phyloP scores from a whole-genome alignment of 2,329 filamentous ascomycete species.

The Neofusicoccum umdonicola region DNA sequence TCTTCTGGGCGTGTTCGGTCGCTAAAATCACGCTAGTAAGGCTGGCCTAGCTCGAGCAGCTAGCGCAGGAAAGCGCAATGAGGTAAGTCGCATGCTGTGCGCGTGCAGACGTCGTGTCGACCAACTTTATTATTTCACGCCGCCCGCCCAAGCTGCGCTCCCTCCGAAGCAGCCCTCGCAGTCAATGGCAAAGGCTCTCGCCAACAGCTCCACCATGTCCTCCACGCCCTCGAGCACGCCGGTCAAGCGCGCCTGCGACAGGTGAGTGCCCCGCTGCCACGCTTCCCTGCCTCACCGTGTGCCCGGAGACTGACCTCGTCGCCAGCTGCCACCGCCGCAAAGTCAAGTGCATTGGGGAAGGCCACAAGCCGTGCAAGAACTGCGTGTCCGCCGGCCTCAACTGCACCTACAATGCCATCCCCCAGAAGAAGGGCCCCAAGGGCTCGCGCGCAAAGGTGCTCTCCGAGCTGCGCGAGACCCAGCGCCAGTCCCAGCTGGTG shows the following conservation, averaged over 20 bases:
- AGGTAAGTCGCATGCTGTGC: slow-evolving; percentile 17
- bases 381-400: slow-evolving; percentile 57
- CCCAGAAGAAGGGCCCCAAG: slow-evolving; percentile 64
- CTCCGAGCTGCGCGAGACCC: slow-evolving; percentile 58
- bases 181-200: slow-evolving; percentile 17
- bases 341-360: slow-evolving; percentile 52
- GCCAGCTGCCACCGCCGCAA: slow-evolving; percentile 48
- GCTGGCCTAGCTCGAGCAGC: slow-evolving; percentile 12
- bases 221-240: slow-evolving; percentile 31
- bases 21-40: slow-evolving; percentile 5
- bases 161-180: slow-evolving; percentile 9
- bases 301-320: slow-evolving; percentile 20
- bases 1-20: slow-evolving; percentile 16
- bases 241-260: slow-evolving; percentile 44
- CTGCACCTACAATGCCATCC: slow-evolving; percentile 65
- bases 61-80: slow-evolving; percentile 8
- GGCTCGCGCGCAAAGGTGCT: slow-evolving; percentile 62
- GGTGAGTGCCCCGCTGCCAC: slow-evolving; percentile 28
- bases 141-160: slow-evolving; percentile 7
- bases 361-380: slow-evolving; percentile 57
- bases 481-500: slow-evolving; percentile 45
- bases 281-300: not conserved
- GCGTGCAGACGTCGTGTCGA: slow-evolving; percentile 12
- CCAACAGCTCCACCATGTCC: slow-evolving; percentile 16
- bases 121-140: slow-evolving; percentile 18